These are phyloP conservation scores for Mycocentrospora acerina DNA, from an alignment of 2,329 filamentous ascomycete genomes.

Conservation along the genomic window DNA sequence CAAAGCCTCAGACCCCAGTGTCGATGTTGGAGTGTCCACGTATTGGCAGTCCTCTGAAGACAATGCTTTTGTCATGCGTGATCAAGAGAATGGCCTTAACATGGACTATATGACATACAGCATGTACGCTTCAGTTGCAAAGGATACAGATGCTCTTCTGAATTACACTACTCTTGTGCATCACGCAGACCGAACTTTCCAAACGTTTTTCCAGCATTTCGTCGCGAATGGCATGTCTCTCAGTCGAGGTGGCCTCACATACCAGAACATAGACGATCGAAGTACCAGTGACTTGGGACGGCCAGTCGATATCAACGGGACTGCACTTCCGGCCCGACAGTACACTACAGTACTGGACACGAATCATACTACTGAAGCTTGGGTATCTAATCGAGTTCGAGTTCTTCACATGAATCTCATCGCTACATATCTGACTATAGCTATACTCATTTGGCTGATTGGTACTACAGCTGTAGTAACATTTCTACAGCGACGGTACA, in stretches of 20 bases:
- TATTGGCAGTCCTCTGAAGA: slow-evolving; percentile 3
- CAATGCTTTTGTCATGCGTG: slow-evolving; percentile 28
- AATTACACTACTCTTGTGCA: slow-evolving; percentile 9
- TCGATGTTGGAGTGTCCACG: too few species aligned
- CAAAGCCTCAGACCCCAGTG: slow-evolving; percentile 5
- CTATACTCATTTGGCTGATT: slow-evolving; percentile 6
- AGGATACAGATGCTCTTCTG: slow-evolving; percentile 18
- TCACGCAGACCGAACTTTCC: slow-evolving; percentile 23
- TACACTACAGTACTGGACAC: slow-evolving; percentile 10
- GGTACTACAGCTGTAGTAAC: too few species aligned
- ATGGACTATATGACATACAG: slow-evolving; percentile 35
- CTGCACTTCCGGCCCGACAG: slow-evolving; percentile 1
- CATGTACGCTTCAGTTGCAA: slow-evolving; percentile 27
- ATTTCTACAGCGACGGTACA: slow-evolving; percentile 18
- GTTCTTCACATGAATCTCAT: slow-evolving; percentile 20
- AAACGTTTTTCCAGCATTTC: slow-evolving; percentile 24
- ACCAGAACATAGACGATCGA: slow-evolving; percentile 25
- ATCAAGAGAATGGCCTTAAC: slow-evolving; percentile 21
- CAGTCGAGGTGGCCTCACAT: slow-evolving; percentile 21
- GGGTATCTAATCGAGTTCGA: slow-evolving; percentile 13
- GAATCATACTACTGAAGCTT: slow-evolving; percentile 10
- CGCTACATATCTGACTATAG: slow-evolving; percentile 21
- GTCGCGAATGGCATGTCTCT: slow-evolving; percentile 9
- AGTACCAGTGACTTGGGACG: slow-evolving; percentile 5
- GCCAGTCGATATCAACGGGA: slow-evolving; percentile 6